Conservation (phyloP, 2,329 filamentous ascomycete genomes). For the Phaeosphaeria sp. region DNA sequence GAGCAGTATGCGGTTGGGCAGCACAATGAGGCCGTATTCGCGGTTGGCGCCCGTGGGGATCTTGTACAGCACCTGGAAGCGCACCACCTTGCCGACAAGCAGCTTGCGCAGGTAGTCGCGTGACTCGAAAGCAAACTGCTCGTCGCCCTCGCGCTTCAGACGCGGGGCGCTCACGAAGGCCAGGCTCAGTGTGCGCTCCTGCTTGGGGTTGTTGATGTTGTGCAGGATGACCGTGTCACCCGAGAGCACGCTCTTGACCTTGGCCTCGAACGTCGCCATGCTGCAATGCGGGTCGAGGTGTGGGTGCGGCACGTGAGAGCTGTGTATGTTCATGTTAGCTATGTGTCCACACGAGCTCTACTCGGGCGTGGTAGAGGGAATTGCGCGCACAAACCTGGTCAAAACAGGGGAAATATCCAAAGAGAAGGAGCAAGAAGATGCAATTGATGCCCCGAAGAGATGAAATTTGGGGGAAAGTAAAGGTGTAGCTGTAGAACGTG, state of each 20-base stretch:
- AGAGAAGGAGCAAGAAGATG: slow-evolving; percentile 10
- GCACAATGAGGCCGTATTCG: slow-evolving; percentile 83
- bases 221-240: slow-evolving; percentile 90
- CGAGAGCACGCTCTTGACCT: slow-evolving; percentile 90
- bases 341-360: slow-evolving; percentile 26
- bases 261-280: slow-evolving; percentile 50
- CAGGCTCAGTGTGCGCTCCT: slow-evolving; percentile 86
- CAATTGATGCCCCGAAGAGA: slow-evolving; percentile 20
- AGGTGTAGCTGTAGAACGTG: neutral
- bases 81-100: slow-evolving; percentile 83
- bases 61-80: slow-evolving; percentile 85
- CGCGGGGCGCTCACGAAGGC: slow-evolving; percentile 92
- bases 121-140: slow-evolving; percentile 91
- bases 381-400: slow-evolving; percentile 13
- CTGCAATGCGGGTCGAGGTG: slow-evolving; percentile 7
- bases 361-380: neutral
- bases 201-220: slow-evolving; percentile 78
- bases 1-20: slow-evolving; percentile 73
- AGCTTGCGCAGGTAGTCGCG: slow-evolving; percentile 89
- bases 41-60: slow-evolving; percentile 78
- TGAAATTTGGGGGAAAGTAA: neutral
- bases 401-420: slow-evolving; percentile 11
- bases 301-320: slow-evolving; percentile 12
- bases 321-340: slow-evolving; percentile 31
- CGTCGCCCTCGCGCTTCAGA: slow-evolving; percentile 86